Percentiles rank a stretch among this genome's conserved stretches.
These are phyloP conservation scores for Emergomyces africanus DNA, from an alignment of 2,329 filamentous ascomycete species.

Conservation along the genomic window DNA sequence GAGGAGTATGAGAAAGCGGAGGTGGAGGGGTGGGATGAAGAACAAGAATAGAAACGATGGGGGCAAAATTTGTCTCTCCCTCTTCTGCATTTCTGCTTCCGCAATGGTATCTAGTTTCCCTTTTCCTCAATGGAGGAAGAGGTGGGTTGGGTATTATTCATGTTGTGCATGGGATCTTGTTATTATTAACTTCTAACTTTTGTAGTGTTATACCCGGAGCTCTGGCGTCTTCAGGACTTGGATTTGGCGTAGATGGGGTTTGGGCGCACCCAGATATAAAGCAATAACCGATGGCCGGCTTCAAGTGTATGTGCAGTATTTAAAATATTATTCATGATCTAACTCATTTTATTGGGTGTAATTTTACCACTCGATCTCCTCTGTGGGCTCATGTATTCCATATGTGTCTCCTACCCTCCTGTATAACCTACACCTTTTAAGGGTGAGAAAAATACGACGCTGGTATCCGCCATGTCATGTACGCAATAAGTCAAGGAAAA, in stretches of 20 bases:
- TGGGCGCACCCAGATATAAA: not conserved
- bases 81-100: slow-evolving; percentile 2
- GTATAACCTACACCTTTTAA: not conserved
- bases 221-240: not conserved
- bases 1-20: slow-evolving; percentile 59
- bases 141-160: not conserved
- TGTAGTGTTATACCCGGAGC: not conserved
- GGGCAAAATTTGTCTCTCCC: too few relatives aligned
- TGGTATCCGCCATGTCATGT: not conserved
- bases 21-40: slow-evolving; percentile 69
- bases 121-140: not conserved
- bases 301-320: not conserved
- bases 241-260: not conserved
- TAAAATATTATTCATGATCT: not conserved
- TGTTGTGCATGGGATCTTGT: not conserved
- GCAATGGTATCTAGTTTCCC: not conserved
- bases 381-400: not conserved
- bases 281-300: not conserved
- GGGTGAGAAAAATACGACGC: not conserved
- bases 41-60: slow-evolving; percentile 46
- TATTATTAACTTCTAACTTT: too few relatives aligned
- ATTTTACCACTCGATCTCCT: not conserved
- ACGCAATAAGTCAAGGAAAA: not conserved
- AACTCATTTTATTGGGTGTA: not conserved
- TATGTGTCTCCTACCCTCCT: not conserved